Evolutionary conservation across 2,329 filamentous ascomycete genomes (phyloP).

Genomic region (Xylariaceae sp.): DNA sequence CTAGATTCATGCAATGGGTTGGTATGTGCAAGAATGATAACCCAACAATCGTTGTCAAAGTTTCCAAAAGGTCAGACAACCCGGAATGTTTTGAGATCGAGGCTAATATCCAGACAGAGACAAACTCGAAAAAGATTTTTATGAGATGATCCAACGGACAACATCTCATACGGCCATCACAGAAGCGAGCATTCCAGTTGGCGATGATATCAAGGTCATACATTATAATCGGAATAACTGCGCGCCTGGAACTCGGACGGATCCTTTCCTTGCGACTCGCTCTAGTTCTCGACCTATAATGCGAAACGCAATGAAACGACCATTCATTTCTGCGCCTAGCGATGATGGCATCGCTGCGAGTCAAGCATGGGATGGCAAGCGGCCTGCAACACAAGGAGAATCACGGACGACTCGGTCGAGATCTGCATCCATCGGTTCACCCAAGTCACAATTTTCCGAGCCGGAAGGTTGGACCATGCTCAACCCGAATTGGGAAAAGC

Average conservation of each 20-base stretch:
- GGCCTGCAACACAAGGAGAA: constrained; percentile 5
- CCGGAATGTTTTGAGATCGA: background rate
- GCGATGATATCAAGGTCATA: constrained; percentile 26
- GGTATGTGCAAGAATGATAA: background rate
- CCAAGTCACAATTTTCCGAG: constrained; percentile 14
- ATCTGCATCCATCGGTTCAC: constrained; percentile 17
- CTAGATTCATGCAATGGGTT: constrained; percentile 24
- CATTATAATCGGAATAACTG: constrained; percentile 19
- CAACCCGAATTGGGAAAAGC: constrained; percentile 46
- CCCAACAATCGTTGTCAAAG: background rate
- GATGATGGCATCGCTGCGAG: constrained; percentile 1
- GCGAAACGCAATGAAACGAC: constrained; percentile 22
- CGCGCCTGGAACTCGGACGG: background rate
- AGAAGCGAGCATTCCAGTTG: constrained; percentile 4
- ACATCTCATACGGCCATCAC: background rate
- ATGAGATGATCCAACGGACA: constrained; percentile 13
- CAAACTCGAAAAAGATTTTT: constrained; percentile 16
- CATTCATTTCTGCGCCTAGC: background rate
- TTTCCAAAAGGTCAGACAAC: constrained; percentile 11
- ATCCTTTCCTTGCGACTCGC: background rate
- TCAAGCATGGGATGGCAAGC: constrained; percentile 4
- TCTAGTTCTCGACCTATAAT: constrained; percentile 12
- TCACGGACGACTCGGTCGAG: constrained; percentile 21
- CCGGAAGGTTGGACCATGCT: constrained; percentile 43
- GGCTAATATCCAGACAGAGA: constrained; percentile 15